Conservation (phyloP, 805 yeast species). For the Starmera amethionina region DNA sequence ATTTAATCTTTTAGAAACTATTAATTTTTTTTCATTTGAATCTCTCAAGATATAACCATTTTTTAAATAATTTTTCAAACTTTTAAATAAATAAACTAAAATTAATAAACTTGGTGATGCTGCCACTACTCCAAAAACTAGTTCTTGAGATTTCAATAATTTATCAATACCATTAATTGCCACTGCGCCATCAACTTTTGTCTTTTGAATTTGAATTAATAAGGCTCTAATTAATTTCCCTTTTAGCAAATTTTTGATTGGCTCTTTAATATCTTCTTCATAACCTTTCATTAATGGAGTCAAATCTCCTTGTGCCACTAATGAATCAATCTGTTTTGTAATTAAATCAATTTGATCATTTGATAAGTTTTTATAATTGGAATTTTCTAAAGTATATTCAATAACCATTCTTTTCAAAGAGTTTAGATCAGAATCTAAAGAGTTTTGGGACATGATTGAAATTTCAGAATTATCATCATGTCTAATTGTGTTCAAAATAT, state of each 20-base stretch:
- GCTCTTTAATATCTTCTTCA: conserved; percentile 64
- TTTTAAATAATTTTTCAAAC: conserved; percentile 20
- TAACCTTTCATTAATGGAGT: conserved; percentile 73
- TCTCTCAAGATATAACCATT: conserved; percentile 24
- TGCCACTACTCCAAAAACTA: conserved; percentile 89
- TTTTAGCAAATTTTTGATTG: conserved; percentile 45
- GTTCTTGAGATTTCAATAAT: conserved; percentile 79
- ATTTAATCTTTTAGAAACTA: conserved; percentile 37
- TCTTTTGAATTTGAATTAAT: conserved; percentile 88
- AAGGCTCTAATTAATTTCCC: conserved; percentile 74
- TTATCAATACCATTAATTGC: conserved; percentile 90
- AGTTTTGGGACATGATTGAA: conserved; percentile 70
- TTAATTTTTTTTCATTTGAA: conserved; percentile 16
- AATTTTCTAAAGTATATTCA: conserved; percentile 45
- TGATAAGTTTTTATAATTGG: conserved; percentile 16
- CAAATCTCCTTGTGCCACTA: conserved; percentile 66
- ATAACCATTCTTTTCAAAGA: conserved; percentile 84
- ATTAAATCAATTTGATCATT: conserved; percentile 11
- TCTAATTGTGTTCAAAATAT: conserved; percentile 70
- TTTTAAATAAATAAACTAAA: conserved; percentile 33
- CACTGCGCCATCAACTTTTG: conserved; percentile 88
- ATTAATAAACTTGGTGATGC: conserved; percentile 70
- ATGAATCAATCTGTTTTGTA: conserved; percentile 27
- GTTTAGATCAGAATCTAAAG: conserved; percentile 66
- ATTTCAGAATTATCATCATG: conserved; percentile 70